Percentiles rank a stretch among this genome's conserved stretches.
Evolutionary conservation across 2,329 filamentous ascomycete species (phyloP).

Genomic region (Trichoderma asperellum): DNA sequence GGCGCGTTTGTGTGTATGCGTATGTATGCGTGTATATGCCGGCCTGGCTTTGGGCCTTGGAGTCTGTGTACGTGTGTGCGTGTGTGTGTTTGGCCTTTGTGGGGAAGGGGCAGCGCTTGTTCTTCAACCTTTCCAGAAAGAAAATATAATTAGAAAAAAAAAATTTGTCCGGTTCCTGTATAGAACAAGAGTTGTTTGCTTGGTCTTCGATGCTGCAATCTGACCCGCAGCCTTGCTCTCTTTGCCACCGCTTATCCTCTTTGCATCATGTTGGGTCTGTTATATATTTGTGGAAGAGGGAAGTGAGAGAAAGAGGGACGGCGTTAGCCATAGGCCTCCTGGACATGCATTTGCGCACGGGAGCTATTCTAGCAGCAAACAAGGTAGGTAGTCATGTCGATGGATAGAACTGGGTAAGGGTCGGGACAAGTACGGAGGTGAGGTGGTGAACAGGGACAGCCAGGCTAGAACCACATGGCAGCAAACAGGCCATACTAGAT

Average conservation of each 20-base stretch:
- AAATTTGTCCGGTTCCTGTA: constrained; percentile 9
- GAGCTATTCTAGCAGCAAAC: constrained; percentile 20
- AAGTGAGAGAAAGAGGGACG: constrained; percentile 3
- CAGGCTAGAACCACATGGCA: constrained; percentile 24
- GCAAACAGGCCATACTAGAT: constrained; percentile 15
- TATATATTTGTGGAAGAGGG: constrained; percentile 27
- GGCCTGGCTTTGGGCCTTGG: neutral
- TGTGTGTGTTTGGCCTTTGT: neutral
- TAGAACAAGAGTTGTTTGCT: neutral
- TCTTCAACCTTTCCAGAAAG: constrained; percentile 7
- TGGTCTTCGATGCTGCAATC: neutral
- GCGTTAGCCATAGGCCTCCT: constrained; percentile 27
- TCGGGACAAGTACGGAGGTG: constrained; percentile 19
- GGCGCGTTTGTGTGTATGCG: neutral
- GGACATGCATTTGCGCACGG: constrained; percentile 19
- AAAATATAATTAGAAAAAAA: neutral
- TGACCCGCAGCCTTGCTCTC: constrained; percentile 18
- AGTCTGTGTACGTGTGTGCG: neutral
- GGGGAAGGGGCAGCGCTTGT: neutral
- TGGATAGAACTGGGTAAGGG: constrained; percentile 18
- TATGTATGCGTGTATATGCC: neutral
- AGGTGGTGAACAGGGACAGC: constrained; percentile 7
- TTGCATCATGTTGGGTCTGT: constrained; percentile 23
- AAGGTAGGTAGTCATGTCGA: constrained; percentile 20
- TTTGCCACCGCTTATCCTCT: constrained; percentile 29